Conservation (phyloP, 1,139 yeast genomes). For the Geotrichum candidum region DNA sequence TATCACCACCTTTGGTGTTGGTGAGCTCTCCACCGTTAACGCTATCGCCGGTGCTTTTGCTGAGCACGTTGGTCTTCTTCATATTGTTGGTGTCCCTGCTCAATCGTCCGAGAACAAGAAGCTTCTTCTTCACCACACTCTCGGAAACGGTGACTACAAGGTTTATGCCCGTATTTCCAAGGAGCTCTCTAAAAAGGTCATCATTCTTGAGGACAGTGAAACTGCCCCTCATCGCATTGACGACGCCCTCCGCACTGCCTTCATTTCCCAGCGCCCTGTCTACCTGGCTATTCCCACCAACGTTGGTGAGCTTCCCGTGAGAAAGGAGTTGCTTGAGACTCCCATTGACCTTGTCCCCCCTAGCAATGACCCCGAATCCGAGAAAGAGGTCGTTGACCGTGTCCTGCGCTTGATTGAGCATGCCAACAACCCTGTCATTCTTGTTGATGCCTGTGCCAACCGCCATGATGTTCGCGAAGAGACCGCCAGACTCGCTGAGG, state of each 20-base stretch:
- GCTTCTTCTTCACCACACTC: slow-evolving; percentile 55
- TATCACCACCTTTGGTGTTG: slow-evolving; percentile 67
- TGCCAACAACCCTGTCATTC: slow-evolving; percentile 64
- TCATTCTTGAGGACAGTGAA: slow-evolving; percentile 54
- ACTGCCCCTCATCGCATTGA: slow-evolving; percentile 68
- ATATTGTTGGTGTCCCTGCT: slow-evolving; percentile 61
- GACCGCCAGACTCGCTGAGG: slow-evolving; percentile 55
- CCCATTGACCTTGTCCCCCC: slow-evolving; percentile 60
- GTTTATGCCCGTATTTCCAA: slow-evolving; percentile 72
- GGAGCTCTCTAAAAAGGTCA: slow-evolving; percentile 60
- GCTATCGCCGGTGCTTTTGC: slow-evolving; percentile 66
- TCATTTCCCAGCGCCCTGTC: slow-evolving; percentile 71
- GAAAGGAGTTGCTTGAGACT: slow-evolving; percentile 48
- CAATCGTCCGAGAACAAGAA: slow-evolving; percentile 60
- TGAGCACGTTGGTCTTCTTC: slow-evolving; percentile 57
- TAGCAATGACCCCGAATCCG: slow-evolving; percentile 64
- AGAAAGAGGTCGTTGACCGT: slow-evolving; percentile 60
- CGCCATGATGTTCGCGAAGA: slow-evolving; percentile 66
- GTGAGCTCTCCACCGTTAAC: slow-evolving; percentile 63
- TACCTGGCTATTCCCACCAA: slow-evolving; percentile 81
- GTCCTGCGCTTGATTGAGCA: slow-evolving; percentile 48
- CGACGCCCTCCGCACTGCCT: slow-evolving; percentile 67
- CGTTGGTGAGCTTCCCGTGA: slow-evolving; percentile 60
- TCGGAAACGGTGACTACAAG: slow-evolving; percentile 80
- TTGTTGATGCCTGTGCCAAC: slow-evolving; percentile 83